Conservation (phyloP, 2,329 filamentous ascomycete genomes). For the Phaeophleospora eucalypticola region DNA sequence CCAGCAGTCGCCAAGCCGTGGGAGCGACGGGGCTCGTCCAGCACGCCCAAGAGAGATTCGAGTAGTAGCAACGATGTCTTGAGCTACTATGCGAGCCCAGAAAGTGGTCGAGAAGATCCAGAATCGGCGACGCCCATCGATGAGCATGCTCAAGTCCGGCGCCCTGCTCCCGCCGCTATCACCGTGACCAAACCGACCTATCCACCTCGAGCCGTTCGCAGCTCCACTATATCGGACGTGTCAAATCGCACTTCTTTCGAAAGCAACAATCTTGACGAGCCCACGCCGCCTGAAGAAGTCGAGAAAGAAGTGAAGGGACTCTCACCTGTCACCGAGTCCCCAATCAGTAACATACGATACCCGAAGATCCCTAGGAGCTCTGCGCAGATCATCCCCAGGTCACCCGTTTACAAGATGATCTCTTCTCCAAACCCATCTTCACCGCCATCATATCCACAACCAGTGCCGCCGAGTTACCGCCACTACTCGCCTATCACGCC, state of each 20-base stretch:
- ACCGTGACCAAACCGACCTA: slow-evolving; percentile 22
- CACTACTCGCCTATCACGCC: slow-evolving; percentile 8
- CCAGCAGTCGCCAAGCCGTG: slow-evolving; percentile 6
- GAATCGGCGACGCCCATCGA: slow-evolving; percentile 22
- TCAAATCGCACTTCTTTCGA: slow-evolving; percentile 45
- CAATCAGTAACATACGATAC: slow-evolving; percentile 43
- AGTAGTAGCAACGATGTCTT: slow-evolving; percentile 21
- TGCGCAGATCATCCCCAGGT: slow-evolving; percentile 44
- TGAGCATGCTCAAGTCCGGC: slow-evolving; percentile 22
- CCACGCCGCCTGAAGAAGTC: slow-evolving; percentile 41
- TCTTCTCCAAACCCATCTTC: neutral
- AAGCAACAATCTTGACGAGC: slow-evolving; percentile 42
- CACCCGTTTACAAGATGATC: slow-evolving; percentile 13
- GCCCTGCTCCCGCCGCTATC: slow-evolving; percentile 20
- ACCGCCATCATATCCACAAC: neutral
- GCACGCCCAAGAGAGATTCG: slow-evolving; percentile 6
- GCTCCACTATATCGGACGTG: slow-evolving; percentile 25
- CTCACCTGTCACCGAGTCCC: slow-evolving; percentile 40
- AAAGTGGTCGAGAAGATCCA: slow-evolving; percentile 21
- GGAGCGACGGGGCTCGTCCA: neutral
- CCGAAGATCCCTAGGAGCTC: slow-evolving; percentile 47
- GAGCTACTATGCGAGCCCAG: slow-evolving; percentile 31
- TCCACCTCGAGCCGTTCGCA: slow-evolving; percentile 22
- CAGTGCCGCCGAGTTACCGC: neutral
- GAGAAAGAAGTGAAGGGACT: slow-evolving; percentile 39